Base-by-base conservation (phyloP, 2,329 filamentous ascomycete species). In the Hysterium pulicare region DNA sequence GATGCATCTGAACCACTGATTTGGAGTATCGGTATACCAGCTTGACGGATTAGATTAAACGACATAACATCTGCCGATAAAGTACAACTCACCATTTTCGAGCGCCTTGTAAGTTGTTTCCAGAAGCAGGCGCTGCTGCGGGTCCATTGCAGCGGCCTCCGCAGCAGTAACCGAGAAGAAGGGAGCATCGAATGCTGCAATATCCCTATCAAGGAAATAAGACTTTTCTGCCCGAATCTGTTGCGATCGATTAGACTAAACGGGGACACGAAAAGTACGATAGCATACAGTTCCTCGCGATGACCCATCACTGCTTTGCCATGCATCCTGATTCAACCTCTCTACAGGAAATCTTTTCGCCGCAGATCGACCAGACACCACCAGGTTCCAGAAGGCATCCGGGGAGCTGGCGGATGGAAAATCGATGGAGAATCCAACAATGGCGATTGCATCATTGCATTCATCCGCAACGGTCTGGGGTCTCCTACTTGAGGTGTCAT, bases 41-140 rank as follows among this genome's bases (percentile, higher is more conserved):
- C 33, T 35, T 13, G 15, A 11, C 13, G 16, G 20, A 3, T 5
- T 35, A 13, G 20, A 17, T 11, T 13, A 35, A 13, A n/a, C 5
- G 15, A 19, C 13, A 4, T 13, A 11, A 35, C 13, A 16, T 4
- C 16, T 31, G n/a, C n/a, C 8, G 28, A 31, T 31, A 8, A 31
- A 9, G 11, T 15, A 13, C 13, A 17, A 17, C 44, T 24, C 15
- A 42, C 45, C 45, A 32, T 48, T 46, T 23, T 54, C 50, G 10
- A 54, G 23, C 10, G 47, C 48, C 24, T 50, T 44, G 15, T 49
- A 53, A 20, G 40, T 34, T 6, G 30, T 32, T 33, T 53, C 50
- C 5, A 53, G 39, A 6, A 48, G 41, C 5, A 43, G n/a, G 5
- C 49, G 38, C 4, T 42, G 41, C 33, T 47, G 44, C 10, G 50